Evolutionary conservation across 495 filamentous ascomycete genomes (phyloP), one percentile per base, ranked within the genome.

Genomic region (Neurospora sp.): DNA sequence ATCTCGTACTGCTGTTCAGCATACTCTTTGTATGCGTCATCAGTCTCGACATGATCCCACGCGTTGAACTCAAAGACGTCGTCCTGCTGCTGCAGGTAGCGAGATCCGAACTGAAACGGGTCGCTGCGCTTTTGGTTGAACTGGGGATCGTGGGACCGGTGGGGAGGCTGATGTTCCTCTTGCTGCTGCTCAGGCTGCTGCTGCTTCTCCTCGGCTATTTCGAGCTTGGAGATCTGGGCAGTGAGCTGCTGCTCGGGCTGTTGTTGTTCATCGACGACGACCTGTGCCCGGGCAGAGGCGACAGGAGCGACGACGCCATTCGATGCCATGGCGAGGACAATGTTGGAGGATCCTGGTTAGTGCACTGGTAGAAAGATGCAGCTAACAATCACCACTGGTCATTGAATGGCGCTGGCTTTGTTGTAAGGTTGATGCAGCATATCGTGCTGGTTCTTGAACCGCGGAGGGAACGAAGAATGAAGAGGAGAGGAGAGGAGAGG

Each of bases 11-110:
- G 96, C 72, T 87, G 80, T 78, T 92, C 88, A 59, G 94, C 91
- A 81, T 94, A 95, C 71, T 90, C 89, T 76, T 89, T 89, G 86
- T 96, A 98, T 37, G 90, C 84, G 72, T 92, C 88, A 79, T 97
- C 94, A 74, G 93, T 91, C 77, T 92, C 90, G 78, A 98, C 96
- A 79, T 98, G 94, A 82, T 99, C 96, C 96, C 96, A 99, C 46
- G 96, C 96, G 81, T 99, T 99, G 89, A 94, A 95, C 78, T 94
- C 91, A 84, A 92, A 98, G 76, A 96, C 90, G 78, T 98, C 88
- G 82, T 96, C 93, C 76, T 89, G 88, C 77, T 93, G 83, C 75
- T 91, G 88, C 46, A 99, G 90, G 76, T 88, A 90, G 69, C 96
- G 93, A 12, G 93, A 94, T 71, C 96, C 96, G 82, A 99, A 99